Evolutionary conservation across 2,329 filamentous ascomycete genomes (phyloP).

Genomic region (Neobulgaria alba): DNA sequence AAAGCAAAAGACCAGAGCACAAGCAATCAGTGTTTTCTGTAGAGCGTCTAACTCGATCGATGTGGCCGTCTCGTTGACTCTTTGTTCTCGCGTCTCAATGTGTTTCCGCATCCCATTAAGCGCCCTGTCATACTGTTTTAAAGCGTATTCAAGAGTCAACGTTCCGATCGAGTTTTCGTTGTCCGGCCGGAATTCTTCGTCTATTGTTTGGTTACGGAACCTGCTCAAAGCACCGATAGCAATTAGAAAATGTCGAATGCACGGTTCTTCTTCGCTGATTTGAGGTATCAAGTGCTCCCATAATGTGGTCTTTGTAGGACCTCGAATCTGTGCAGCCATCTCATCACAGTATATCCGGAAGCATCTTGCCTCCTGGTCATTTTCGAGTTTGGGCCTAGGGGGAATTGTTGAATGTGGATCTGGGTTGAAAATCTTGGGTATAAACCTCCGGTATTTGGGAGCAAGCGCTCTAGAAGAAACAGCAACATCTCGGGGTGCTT

Average conservation of each 20-base stretch:
- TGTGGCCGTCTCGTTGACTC: conserved; percentile 8
- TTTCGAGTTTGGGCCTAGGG: conserved; percentile 9
- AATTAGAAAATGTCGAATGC: conserved; percentile 16
- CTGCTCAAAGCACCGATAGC: conserved; percentile 18
- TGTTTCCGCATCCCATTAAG: background rate
- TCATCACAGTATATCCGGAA: conserved; percentile 14
- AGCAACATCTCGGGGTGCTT: background rate
- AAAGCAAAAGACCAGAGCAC: conserved; percentile 14
- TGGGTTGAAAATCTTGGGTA: conserved; percentile 3
- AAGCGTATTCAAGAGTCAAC: conserved; percentile 14
- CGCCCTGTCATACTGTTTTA: conserved; percentile 14
- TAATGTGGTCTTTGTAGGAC: conserved; percentile 10
- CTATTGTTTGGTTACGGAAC: conserved; percentile 9
- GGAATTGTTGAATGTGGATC: conserved; percentile 1
- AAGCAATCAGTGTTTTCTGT: conserved; percentile 11
- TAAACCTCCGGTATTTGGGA: conserved; percentile 3
- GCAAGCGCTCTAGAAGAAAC: background rate
- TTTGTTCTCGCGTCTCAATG: no score
- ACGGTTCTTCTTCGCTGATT: conserved; percentile 11
- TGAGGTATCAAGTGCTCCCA: conserved; percentile 16
- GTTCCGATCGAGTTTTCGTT: conserved; percentile 8
- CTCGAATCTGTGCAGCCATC: conserved; percentile 13
- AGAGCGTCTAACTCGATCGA: conserved; percentile 4
- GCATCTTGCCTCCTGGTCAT: conserved; percentile 11
- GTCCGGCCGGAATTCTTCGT: conserved; percentile 4